Evolutionary conservation across 176 grass and related monocot species (phyloP).

Genomic region (Cenchrus purpureus): DNA sequence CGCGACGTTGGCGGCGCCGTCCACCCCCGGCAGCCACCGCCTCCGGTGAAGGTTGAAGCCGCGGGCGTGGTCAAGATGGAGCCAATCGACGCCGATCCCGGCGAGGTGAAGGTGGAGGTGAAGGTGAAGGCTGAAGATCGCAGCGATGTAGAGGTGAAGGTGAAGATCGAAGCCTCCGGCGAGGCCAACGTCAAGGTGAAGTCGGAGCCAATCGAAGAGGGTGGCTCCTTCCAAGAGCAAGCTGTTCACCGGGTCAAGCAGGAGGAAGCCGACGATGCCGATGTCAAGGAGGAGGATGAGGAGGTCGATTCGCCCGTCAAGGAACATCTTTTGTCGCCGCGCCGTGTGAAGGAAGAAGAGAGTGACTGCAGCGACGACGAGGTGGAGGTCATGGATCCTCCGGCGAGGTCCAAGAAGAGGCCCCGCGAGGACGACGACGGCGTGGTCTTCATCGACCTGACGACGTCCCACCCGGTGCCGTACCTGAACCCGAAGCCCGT

Average conservation of each 20-base stretch:
- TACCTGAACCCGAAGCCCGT: constrained; percentile 58
- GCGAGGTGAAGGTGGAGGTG: not conserved
- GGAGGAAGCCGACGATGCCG: constrained; percentile 11
- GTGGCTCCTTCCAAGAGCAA: not conserved
- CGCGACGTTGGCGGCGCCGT: not conserved
- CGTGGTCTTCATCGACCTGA: constrained; percentile 27
- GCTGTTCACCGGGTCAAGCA: not conserved
- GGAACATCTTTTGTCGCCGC: not conserved
- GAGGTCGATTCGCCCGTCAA: not conserved
- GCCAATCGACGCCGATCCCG: not conserved
- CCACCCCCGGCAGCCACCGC: not conserved
- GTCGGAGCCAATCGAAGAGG: not conserved
- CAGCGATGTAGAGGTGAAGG: constrained; percentile 11
- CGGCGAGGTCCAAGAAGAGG: constrained; percentile 44
- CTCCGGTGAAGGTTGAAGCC: not conserved
- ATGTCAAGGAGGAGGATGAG: not conserved
- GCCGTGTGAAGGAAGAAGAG: constrained; percentile 7
- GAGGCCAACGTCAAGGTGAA: not conserved
- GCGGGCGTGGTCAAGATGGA: not conserved
- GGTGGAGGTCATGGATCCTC: constrained; percentile 11
- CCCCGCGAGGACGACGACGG: constrained; percentile 11
- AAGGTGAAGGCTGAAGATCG: constrained; percentile 4
- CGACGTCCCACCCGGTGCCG: constrained; percentile 55
- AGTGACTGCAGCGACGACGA: not conserved
- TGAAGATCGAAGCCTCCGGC: not conserved